These are phyloP conservation scores for Physcia stellaris DNA, from an alignment of 495 filamentous ascomycete genomes.

Conservation along the genomic window DNA sequence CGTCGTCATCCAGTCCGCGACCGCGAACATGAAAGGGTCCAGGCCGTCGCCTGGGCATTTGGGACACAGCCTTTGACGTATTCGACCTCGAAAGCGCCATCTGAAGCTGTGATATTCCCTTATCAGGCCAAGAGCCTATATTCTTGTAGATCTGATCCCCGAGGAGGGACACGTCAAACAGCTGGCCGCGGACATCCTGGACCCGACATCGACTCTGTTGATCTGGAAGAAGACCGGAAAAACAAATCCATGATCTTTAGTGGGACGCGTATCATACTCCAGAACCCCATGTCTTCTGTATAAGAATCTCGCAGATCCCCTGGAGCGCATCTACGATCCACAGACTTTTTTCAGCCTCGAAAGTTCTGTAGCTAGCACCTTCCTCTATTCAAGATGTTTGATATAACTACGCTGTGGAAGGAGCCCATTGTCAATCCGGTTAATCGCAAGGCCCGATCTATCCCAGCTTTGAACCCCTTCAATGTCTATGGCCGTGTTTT, in stretches of 20 bases:
- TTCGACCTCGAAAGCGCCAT: neutral
- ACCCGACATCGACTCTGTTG: no score
- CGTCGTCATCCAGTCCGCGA: no score
- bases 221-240: no score
- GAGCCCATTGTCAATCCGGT: conserved; percentile 56
- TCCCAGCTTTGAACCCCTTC: conserved; percentile 69
- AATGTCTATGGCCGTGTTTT: conserved; percentile 80
- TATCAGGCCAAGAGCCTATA: conserved; percentile 4
- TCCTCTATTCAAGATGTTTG: conserved; percentile 14
- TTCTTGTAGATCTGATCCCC: no score
- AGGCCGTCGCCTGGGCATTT: neutral
- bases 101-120: neutral
- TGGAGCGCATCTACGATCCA: no score
- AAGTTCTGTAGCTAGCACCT: no score
- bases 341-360: neutral
- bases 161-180: no score
- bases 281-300: no score
- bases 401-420: conserved; percentile 36
- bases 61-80: neutral
- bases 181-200: no score
- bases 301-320: no score
- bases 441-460: conserved; percentile 65
- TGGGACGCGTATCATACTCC: no score
- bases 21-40: neutral
- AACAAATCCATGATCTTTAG: no score